Evolutionary conservation across 345 rosid genomes (phyloP), one percentile per base, ranked within the genome.

Genomic region (Aegle marmelos): DNA sequence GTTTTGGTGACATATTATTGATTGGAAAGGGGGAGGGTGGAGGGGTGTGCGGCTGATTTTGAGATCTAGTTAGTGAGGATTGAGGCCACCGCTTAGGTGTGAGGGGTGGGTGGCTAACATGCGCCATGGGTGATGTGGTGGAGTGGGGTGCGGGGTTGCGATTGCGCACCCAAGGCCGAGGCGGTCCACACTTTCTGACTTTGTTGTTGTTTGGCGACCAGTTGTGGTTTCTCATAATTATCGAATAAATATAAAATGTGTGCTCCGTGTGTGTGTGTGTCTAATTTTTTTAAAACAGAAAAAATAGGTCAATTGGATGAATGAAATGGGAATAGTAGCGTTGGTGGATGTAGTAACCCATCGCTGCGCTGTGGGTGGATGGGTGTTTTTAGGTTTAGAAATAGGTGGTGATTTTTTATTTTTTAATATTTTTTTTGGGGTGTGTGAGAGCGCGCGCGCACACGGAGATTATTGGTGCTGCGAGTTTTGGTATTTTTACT

Each of bases 11-110:
- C 87, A 86, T 86, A 86, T 83, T 87, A 86, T 83, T 87, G 82
- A 72, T 25, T 72, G 78, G 19, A 53, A 21, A 25, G 53, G 71
- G 78, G 70, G 78, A 13, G 76, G 31, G 67, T 37, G 83, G 87
- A 79, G 85, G 87, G 69, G 80, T 68, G 83, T 84, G 87, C 88
- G 90, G 97, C 87, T 89, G 90, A 81, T 82, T 83, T 84, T 78
- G 84, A 81, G 90, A 84, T 82, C 85, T 79, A 79, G 64, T 65
- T 70, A 68, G 66, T 28, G 69, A 73, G 79, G 87, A 85, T 79
- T 74, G 83, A 83, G 83, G 78, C 86, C 86, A 83, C 83, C 86
- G 83, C 83, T 77, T 80, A 45, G 86, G 79, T 77, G 82, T 74
- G 63, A 27, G 72, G 56, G 77, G 37, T 24, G 45, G 48, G 25